A percentile compares a stretch with the other conserved stretches of the same genome.
These are phyloP conservation scores for Fusarium illudens DNA, from an alignment of 2,329 filamentous ascomycete species.

Conservation along the genomic window DNA sequence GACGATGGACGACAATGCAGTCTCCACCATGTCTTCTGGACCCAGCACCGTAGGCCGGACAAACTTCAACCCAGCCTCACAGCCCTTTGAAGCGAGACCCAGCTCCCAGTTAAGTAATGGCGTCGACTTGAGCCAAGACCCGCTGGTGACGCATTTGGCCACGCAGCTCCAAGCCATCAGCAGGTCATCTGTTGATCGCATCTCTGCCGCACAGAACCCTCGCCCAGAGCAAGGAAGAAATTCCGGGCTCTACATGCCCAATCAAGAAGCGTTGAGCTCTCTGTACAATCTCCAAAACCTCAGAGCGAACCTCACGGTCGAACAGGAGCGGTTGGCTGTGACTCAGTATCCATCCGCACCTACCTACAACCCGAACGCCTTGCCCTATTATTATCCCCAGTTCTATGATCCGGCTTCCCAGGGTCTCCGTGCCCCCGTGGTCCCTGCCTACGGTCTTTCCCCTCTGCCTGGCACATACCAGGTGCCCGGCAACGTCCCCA, in stretches of 20 bases:
- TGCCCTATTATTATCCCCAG: constrained; percentile 46
- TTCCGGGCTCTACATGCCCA: constrained; percentile 40
- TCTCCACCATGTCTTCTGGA: constrained; percentile 17
- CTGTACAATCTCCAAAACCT: constrained; percentile 46
- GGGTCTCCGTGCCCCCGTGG: constrained; percentile 48
- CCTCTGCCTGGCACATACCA: constrained; percentile 45
- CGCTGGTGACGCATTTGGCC: constrained; percentile 39
- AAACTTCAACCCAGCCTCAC: constrained; percentile 43
- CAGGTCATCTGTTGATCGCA: constrained; percentile 52
- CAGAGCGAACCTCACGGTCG: constrained; percentile 47
- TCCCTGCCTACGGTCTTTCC: constrained; percentile 47
- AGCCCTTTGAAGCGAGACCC: constrained; percentile 58
- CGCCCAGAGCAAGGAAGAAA: constrained; percentile 43
- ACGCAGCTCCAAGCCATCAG: constrained; percentile 43
- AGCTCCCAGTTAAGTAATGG: constrained; percentile 50
- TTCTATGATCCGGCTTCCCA: constrained; percentile 51
- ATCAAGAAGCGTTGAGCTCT: constrained; percentile 51
- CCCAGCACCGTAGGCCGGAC: constrained; percentile 1
- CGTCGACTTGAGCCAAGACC: constrained; percentile 47
- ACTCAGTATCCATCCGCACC: constrained; percentile 45
- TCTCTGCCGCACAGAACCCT: constrained; percentile 46
- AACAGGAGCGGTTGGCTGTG: constrained; percentile 51
- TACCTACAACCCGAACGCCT: constrained; percentile 46
- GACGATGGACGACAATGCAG: constrained; percentile 45
- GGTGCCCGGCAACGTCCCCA: constrained; percentile 39